phyloP scores from a whole-genome alignment of 129 eudicot genomes.

The Ambrosia trifida region DNA sequence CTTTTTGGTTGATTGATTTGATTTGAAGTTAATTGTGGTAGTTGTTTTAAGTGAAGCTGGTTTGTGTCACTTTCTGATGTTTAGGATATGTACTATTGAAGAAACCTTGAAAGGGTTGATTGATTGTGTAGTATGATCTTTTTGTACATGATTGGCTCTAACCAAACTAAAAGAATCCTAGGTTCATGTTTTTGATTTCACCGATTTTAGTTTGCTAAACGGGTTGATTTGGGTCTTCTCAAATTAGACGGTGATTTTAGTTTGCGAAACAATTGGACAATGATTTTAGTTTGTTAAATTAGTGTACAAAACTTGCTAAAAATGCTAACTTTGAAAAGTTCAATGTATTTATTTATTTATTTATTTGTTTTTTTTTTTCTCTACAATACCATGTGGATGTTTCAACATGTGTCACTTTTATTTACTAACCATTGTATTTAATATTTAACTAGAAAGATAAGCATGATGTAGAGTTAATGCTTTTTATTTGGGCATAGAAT shows the following conservation, averaged over 20 bases:
- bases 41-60: conserved; percentile 22
- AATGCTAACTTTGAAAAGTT: too few relatives aligned
- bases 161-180: background rate
- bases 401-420: background rate
- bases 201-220: background rate
- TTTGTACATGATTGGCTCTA: background rate
- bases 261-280: background rate
- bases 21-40: conserved; percentile 28
- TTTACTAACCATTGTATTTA: background rate
- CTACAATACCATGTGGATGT: conserved; percentile 22
- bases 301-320: too few relatives aligned
- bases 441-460: conserved; percentile 11
- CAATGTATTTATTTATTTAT: too few relatives aligned
- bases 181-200: background rate
- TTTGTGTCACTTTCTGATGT: conserved; percentile 30
- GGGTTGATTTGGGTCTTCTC: too few relatives aligned
- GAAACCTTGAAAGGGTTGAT: conserved; percentile 6
- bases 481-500: conserved; percentile 32
- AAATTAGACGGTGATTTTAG: background rate
- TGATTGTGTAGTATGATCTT: background rate
- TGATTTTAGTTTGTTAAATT: background rate
- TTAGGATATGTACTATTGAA: conserved; percentile 15
- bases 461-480: background rate
- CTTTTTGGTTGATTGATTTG: conserved; percentile 23
- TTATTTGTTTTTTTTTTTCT: too few relatives aligned